These are phyloP conservation scores for Ophiostoma populinum DNA, from an alignment of 2,329 filamentous ascomycete species.

Conservation along the genomic window DNA sequence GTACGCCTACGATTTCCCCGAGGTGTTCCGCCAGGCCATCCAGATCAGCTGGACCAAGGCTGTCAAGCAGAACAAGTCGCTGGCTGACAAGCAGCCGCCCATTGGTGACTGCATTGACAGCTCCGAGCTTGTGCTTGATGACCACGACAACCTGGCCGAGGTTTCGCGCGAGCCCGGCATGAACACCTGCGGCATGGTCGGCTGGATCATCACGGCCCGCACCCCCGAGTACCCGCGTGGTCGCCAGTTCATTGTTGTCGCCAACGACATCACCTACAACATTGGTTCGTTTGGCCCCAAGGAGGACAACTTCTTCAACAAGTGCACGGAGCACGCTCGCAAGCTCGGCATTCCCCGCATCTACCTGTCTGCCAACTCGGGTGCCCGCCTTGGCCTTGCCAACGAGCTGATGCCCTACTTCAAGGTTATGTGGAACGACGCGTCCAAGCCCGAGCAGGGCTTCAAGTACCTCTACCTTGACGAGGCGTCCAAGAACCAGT, in stretches of 20 bases:
- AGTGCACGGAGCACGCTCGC: slow-evolving; percentile 91
- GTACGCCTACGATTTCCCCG: slow-evolving; percentile 98
- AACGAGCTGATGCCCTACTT: slow-evolving; percentile 96
- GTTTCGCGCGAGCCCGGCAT: slow-evolving; percentile 89
- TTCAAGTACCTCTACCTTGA: slow-evolving; percentile 97
- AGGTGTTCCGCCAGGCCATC: slow-evolving; percentile 94
- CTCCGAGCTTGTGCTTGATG: slow-evolving; percentile 86
- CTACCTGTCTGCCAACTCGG: slow-evolving; percentile 96
- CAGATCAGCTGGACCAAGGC: slow-evolving; percentile 83
- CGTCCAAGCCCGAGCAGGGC: slow-evolving; percentile 60
- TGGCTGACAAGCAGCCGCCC: slow-evolving; percentile 67
- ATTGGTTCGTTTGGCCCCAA: slow-evolving; percentile 94
- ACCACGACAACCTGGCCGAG: slow-evolving; percentile 79
- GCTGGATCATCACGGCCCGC: slow-evolving; percentile 86
- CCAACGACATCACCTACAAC: slow-evolving; percentile 99
- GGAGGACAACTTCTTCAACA: slow-evolving; percentile 97
- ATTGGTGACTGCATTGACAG: slow-evolving; percentile 86
- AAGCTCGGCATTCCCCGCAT: slow-evolving; percentile 87
- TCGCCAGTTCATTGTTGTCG: slow-evolving; percentile 84
- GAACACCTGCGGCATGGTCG: slow-evolving; percentile 96
- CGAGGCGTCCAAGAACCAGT: slow-evolving; percentile 68
- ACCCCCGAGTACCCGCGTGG: slow-evolving; percentile 92
- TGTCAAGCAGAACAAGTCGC: slow-evolving; percentile 51
- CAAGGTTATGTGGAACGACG: slow-evolving; percentile 90
- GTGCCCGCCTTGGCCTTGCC: slow-evolving; percentile 89